Percentiles rank a stretch among this genome's conserved stretches.
Conservation (phyloP, 371 early-diverging fungal genomes). For the Enterospora canceri region DNA sequence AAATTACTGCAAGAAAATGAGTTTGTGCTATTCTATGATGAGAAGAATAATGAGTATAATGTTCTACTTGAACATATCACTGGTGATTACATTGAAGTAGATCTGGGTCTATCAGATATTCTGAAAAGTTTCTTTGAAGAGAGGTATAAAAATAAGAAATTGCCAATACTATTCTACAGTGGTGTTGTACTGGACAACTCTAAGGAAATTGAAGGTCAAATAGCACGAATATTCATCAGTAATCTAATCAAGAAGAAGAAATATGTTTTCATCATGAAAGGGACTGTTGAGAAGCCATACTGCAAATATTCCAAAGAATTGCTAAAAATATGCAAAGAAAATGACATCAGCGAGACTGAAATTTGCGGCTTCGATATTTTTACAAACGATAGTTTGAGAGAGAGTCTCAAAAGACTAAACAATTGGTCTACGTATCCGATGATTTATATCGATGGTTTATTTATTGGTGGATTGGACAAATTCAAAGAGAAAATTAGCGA, state of each 20-base stretch:
- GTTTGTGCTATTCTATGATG: not conserved
- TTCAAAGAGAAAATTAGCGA: conserved; percentile 56
- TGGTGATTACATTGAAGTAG: not conserved
- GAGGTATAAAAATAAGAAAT: not conserved
- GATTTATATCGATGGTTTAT: conserved; percentile 81
- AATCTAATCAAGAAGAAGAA: conserved; percentile 56
- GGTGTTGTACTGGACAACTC: no score
- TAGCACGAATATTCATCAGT: conserved; percentile 20
- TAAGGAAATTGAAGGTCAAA: conserved; percentile 11
- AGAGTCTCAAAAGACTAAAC: conserved; percentile 64
- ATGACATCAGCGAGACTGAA: conserved; percentile 4
- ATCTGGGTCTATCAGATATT: no score
- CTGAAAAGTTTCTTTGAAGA: no score
- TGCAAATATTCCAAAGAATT: conserved; percentile 51
- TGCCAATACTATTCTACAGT: conserved; percentile 6
- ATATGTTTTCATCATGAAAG: conserved; percentile 80
- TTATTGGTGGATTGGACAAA: conserved; percentile 81
- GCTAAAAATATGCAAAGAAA: conserved; percentile 20
- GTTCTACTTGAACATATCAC: not conserved
- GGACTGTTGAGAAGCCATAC: conserved; percentile 55
- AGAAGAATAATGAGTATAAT: not conserved
- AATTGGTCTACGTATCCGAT: conserved; percentile 94
- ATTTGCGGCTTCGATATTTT: conserved; percentile 68
- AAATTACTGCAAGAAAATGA: no score
- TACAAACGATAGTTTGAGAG: conserved; percentile 62